phyloP scores from a whole-genome alignment of 169 alveolate species.

The Pseudocohnilembus persalinus region DNA sequence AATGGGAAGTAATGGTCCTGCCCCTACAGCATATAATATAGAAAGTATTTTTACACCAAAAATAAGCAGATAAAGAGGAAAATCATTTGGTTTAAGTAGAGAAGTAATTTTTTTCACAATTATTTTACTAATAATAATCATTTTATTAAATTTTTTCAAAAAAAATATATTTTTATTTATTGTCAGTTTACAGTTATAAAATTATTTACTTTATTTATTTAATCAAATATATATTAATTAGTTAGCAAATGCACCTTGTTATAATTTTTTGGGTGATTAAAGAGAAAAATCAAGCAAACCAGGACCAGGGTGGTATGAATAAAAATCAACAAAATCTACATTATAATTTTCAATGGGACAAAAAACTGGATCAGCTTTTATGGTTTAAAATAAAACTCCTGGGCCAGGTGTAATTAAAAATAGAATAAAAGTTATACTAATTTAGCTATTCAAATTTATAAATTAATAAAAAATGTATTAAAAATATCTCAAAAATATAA shows the following conservation, averaged over 20 bases:
- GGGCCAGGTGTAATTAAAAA: slow-evolving; percentile 24
- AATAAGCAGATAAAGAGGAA: slow-evolving; percentile 1
- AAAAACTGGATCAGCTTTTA: neutral
- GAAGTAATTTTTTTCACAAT: slow-evolving; percentile 1
- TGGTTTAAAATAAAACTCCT: slow-evolving; percentile 6
- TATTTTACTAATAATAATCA: neutral
- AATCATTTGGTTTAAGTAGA: slow-evolving; percentile 25
- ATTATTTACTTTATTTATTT: neutral
- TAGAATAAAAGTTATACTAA: too few relatives aligned
- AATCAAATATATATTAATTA: neutral
- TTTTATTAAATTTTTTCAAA: neutral
- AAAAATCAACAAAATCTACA: neutral
- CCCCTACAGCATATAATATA: slow-evolving; percentile 12
- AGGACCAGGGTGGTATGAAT: neutral
- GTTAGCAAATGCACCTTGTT: neutral
- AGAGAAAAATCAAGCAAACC: neutral
- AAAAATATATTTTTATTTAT: too few relatives aligned
- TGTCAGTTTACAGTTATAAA: too few relatives aligned
- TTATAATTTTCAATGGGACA: neutral
- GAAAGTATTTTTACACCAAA: neutral
- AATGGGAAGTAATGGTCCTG: slow-evolving; percentile 7
- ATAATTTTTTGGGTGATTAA: neutral
- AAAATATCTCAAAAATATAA: neutral
- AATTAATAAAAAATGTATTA: neutral
- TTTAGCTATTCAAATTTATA: too few relatives aligned